A percentile compares a stretch with the other conserved stretches of the same genome.
Conservation (phyloP, 306 rosid species). For the Pterocarpus santalinus region DNA sequence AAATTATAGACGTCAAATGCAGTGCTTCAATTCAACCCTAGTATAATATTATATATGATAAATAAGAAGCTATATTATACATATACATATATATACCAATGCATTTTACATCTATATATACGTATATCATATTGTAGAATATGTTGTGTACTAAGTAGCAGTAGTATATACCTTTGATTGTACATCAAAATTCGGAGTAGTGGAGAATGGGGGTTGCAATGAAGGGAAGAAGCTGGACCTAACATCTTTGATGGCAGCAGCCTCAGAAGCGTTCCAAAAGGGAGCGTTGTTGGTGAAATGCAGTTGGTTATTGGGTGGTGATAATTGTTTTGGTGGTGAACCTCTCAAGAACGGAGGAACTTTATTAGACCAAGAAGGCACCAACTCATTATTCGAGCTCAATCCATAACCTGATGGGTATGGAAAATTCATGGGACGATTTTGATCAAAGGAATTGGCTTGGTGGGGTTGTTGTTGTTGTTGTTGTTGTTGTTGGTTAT, state of each 20-base stretch:
- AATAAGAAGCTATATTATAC: too few relatives aligned
- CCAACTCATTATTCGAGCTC: conserved; percentile 52
- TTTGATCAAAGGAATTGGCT: conserved; percentile 42
- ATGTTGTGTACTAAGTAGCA: background rate
- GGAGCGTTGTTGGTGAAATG: conserved; percentile 86
- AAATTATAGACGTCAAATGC: background rate
- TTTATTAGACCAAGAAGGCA: conserved; percentile 61
- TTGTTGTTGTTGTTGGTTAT: conserved; percentile 54
- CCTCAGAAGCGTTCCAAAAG: conserved; percentile 89
- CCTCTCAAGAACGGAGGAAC: conserved; percentile 80
- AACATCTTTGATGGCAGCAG: conserved; percentile 69
- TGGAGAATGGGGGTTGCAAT: conserved; percentile 68
- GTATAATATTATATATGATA: too few relatives aligned
- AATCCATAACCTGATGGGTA: conserved; percentile 62
- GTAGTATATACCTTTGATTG: conserved; percentile 76
- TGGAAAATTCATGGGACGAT: conserved; percentile 50
- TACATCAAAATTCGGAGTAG: conserved; percentile 59
- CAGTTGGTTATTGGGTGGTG: conserved; percentile 60
- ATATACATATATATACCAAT: background rate
- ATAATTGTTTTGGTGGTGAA: conserved; percentile 77
- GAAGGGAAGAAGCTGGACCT: conserved; percentile 70
- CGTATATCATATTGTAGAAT: background rate
- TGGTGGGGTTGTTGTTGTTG: background rate
- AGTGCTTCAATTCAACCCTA: too few relatives aligned
- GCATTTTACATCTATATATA: background rate